A percentile compares a stretch with the other conserved stretches of the same genome.
These are phyloP conservation scores for Tarenaya hassleriana DNA, from an alignment of 345 rosid species.

Conservation along the genomic window DNA sequence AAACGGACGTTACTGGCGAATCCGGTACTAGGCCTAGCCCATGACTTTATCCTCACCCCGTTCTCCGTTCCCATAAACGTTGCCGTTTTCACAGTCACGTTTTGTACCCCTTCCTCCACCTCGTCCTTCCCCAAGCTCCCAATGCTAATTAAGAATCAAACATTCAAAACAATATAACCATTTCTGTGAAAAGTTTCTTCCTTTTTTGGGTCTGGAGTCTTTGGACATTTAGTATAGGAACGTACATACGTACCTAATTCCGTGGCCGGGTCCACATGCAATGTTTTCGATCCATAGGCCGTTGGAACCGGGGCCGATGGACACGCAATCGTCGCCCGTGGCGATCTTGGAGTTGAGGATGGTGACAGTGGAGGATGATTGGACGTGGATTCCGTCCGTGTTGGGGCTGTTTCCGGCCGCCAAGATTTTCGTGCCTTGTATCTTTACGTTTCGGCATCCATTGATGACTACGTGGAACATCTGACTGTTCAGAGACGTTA, in stretches of 20 bases:
- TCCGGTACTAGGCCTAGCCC: constrained; percentile 55
- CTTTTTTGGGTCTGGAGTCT: too few species aligned
- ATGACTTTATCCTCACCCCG: constrained; percentile 56
- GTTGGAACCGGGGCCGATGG: constrained; percentile 55
- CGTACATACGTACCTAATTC: constrained; percentile 38
- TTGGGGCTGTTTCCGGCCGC: constrained; percentile 61
- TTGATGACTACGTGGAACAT: constrained; percentile 49
- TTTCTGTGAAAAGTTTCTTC: too few species aligned
- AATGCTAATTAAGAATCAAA: constrained; percentile 25
- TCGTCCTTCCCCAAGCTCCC: constrained; percentile 40
- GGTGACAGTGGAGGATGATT: constrained; percentile 37
- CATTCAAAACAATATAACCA: too few species aligned
- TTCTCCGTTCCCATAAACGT: constrained; percentile 36
- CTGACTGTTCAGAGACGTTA: constrained; percentile 59
- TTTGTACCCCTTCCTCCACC: constrained; percentile 42
- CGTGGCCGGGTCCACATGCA: constrained; percentile 74
- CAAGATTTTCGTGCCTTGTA: constrained; percentile 38
- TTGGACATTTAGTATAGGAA: background rate
- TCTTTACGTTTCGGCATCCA: constrained; percentile 46
- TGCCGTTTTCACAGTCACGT: constrained; percentile 39
- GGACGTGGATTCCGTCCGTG: constrained; percentile 75
- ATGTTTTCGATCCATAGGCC: constrained; percentile 49
- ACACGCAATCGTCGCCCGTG: constrained; percentile 69
- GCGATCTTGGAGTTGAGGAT: constrained; percentile 35
- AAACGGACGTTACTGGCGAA: constrained; percentile 38